These are phyloP conservation scores for Coniophora puteana DNA, from an alignment of 1,284 basidiomycete species.

Conservation along the genomic window DNA sequence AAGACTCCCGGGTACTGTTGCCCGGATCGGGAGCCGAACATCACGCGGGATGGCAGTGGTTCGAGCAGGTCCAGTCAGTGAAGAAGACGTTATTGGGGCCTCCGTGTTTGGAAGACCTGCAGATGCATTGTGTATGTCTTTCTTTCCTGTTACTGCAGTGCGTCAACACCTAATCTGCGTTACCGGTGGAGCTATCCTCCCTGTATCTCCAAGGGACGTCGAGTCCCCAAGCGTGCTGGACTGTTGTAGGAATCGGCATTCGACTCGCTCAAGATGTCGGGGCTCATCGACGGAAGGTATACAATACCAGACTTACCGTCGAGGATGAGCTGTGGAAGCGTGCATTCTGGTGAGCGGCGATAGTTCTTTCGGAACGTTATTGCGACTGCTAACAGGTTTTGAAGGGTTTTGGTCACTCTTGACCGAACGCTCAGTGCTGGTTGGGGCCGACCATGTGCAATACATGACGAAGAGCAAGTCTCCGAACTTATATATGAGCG, in stretches of 20 bases:
- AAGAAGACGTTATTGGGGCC: conserved; percentile 45
- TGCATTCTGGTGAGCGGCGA: conserved; percentile 58
- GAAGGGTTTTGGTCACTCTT: conserved; percentile 54
- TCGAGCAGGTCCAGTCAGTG: conserved; percentile 50
- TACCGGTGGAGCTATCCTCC: conserved; percentile 1
- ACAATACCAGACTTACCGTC: conserved; percentile 29
- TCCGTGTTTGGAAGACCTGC: conserved; percentile 61
- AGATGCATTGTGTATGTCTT: conserved; percentile 37
- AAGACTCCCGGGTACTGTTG: conserved; percentile 59
- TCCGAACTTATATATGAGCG: not conserved
- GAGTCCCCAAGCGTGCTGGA: conserved; percentile 45
- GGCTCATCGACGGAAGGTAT: conserved; percentile 44
- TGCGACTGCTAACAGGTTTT: not conserved
- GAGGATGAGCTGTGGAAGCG: conserved; percentile 66
- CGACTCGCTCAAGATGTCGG: conserved; percentile 42
- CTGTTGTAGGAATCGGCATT: conserved; percentile 42
- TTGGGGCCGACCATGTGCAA: conserved; percentile 71
- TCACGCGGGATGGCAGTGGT: conserved; percentile 68
- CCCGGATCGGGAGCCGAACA: conserved; percentile 35
- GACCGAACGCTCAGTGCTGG: conserved; percentile 61
- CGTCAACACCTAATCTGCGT: conserved; percentile 19
- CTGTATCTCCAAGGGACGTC: conserved; percentile 33
- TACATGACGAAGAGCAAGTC: conserved; percentile 76
- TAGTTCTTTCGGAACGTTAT: conserved; percentile 11
- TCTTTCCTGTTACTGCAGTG: conserved; percentile 9